Base-by-base conservation (phyloP, 805 yeast species). In the Teunomyces gatunensis region DNA sequence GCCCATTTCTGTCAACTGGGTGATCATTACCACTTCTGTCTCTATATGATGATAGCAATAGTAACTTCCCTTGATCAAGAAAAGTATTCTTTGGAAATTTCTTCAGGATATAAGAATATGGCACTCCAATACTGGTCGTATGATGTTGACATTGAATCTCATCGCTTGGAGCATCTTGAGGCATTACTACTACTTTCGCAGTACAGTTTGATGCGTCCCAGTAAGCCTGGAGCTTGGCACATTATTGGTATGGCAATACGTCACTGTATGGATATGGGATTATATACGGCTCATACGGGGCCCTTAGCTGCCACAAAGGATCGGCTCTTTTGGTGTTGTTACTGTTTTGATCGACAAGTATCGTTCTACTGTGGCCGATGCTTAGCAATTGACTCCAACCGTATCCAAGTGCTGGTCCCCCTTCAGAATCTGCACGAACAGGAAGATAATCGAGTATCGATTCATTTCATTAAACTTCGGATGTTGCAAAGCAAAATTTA, bases 281-380 rank as follows among this genome's bases (percentile, higher is more conserved):
- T 37, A 15, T 37, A 37, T 23, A 6, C 13, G 29, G 10, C 13
- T 11, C 40, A 18, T 13, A 15, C 12, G 17, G 40, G 40, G 6
- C 40, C 40, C 1, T 21, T 37, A 5, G 40, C 40, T 20, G 29
- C 9, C 6, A 21, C 40, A 5, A 37, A 21, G 23, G 15, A 12
- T 5, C 25, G 40, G 15, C 40, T 37, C 11, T 37, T 37, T n/a
- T 37, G 40, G 40, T 37, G 40, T 23, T 37, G 40, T 21, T 37
- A 20, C 40, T 37, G 40, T 5, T 37, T 37, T 6, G 40, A 37
- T n/a, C 13, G 40, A 21, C 40, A 37, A 23, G 13, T 37, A 6
- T 37, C 40, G 12, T 37, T 37, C 25, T 37, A 37, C 12, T 21
- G 40, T 23, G 40, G 40, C 4, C 28, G 28, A 6, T 29, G 29